phyloP scores from a whole-genome alignment of 2,329 filamentous ascomycete species.

The Bipolaris bicolor region DNA sequence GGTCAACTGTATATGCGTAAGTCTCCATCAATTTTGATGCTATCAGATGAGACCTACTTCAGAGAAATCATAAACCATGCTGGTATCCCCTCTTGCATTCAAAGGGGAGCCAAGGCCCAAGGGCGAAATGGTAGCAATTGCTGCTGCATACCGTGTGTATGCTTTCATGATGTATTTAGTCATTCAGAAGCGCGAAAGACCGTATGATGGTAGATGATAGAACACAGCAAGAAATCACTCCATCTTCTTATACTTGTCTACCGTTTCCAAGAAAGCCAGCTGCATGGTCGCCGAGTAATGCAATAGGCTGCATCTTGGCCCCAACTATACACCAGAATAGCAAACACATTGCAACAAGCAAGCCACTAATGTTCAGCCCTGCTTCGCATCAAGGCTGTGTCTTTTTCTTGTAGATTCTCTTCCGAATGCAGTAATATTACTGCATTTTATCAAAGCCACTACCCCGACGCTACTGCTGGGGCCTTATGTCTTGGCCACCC shows the following conservation, averaged over 20 bases:
- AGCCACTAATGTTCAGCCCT: background rate
- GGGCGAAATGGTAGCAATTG: background rate
- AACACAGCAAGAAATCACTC: background rate
- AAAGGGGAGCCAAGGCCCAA: background rate
- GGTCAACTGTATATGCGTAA: background rate
- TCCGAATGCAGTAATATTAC: background rate
- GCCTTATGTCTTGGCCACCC: background rate
- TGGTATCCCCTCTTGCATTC: background rate
- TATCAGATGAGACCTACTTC: background rate
- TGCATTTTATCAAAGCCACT: background rate
- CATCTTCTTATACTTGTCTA: background rate
- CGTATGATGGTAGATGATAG: background rate
- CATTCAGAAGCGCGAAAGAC: too few species aligned
- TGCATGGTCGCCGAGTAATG: background rate
- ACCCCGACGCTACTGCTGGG: background rate
- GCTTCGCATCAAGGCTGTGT: background rate
- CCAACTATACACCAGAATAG: background rate
- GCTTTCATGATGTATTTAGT: background rate
- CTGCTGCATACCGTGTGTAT: background rate
- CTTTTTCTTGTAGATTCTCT: background rate
- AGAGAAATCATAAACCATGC: background rate
- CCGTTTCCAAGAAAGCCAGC: background rate
- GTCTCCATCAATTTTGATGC: background rate
- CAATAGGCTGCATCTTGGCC: background rate
- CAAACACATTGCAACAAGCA: background rate